These are phyloP conservation scores for Fusarium sp. DNA, from an alignment of 2,329 filamentous ascomycete species.

Conservation along the genomic window DNA sequence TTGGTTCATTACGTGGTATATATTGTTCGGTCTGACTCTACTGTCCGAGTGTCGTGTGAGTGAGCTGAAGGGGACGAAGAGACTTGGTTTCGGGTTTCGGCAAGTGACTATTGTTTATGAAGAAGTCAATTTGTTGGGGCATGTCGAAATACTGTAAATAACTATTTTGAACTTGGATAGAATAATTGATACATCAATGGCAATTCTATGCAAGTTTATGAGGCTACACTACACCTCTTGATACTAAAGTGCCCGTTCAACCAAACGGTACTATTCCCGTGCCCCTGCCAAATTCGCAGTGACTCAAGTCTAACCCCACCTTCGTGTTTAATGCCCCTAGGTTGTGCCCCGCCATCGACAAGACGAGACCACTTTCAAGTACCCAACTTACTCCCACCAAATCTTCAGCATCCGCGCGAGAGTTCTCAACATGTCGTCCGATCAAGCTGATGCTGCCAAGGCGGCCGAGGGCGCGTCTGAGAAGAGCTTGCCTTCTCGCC, in stretches of 20 bases:
- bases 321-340: constrained; percentile 44
- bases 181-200: neutral
- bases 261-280: neutral
- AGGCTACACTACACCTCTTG: neutral
- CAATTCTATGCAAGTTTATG: neutral
- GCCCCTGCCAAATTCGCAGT: constrained; percentile 29
- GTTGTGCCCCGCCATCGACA: constrained; percentile 42
- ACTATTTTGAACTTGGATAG: neutral
- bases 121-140: neutral
- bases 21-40: neutral
- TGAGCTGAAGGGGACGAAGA: neutral
- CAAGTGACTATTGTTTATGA: neutral
- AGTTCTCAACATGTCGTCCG: constrained; percentile 49
- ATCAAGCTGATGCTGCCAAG: constrained; percentile 49
- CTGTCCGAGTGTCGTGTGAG: neutral
- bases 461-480: constrained; percentile 47
- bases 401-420: constrained; percentile 29
- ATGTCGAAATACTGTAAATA: neutral
- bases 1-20: neutral
- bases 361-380: constrained; percentile 29
- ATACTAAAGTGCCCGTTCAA: neutral
- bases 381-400: constrained; percentile 41
- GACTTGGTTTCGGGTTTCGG: neutral
- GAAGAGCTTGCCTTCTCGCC: constrained; percentile 48
- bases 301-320: constrained; percentile 49